Percentiles rank a stretch among this genome's conserved stretches.
Conservation (phyloP, 495 filamentous ascomycete species). For the Apodospora peruviana region DNA sequence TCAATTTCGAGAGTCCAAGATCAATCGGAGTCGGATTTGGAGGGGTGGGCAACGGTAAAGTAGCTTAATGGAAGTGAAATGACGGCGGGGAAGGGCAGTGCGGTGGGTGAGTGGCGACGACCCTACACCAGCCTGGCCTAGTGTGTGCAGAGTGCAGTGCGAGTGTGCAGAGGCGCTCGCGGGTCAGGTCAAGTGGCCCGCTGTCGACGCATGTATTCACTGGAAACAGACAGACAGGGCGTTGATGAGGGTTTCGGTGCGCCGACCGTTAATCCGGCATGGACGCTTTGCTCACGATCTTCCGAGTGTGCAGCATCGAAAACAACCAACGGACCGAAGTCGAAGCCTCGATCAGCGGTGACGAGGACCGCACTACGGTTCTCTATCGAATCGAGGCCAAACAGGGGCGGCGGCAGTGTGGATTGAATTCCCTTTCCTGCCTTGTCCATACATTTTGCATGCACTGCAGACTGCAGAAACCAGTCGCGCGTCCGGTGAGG, state of each 20-base stretch:
- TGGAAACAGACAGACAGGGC: neutral
- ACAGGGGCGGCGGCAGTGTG: neutral
- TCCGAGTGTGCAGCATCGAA: neutral
- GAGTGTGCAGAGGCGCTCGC: constrained; percentile 22
- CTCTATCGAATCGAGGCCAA: constrained; percentile 1
- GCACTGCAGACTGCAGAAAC: constrained; percentile 12
- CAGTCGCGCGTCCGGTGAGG: constrained; percentile 28
- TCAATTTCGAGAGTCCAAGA: constrained; percentile 16
- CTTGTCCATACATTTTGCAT: neutral
- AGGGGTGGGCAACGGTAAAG: constrained; percentile 30
- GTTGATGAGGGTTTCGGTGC: neutral
- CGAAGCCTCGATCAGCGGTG: neutral
- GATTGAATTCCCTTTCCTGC: constrained; percentile 1
- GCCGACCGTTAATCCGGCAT: neutral
- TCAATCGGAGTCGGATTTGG: constrained; percentile 25
- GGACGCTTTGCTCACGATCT: neutral
- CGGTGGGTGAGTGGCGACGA: constrained; percentile 28
- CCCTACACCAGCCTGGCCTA: constrained; percentile 26
- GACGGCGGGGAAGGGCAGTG: constrained; percentile 34
- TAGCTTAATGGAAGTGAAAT: constrained; percentile 27
- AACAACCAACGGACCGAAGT: neutral
- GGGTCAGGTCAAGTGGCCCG: constrained; percentile 26
- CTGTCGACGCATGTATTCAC: constrained; percentile 7
- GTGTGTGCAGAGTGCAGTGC: constrained; percentile 21
- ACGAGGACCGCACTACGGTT: neutral